phyloP scores from a whole-genome alignment of 2,329 filamentous ascomycete genomes.

The Botrytis cinerea region DNA sequence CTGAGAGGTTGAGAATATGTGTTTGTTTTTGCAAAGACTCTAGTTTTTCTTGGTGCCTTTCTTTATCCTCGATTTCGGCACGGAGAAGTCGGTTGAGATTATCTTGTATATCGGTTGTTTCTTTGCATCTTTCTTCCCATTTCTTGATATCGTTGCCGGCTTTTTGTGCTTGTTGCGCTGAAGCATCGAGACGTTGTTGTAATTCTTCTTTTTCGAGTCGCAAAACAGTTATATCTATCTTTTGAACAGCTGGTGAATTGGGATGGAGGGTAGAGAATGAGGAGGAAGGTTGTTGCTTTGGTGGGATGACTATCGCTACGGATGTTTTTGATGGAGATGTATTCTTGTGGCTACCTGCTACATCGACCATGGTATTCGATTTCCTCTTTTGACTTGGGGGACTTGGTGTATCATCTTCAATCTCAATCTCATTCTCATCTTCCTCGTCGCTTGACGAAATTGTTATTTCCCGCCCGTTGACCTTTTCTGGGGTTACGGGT shows the following conservation, averaged over 20 bases:
- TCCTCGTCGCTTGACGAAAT: not conserved
- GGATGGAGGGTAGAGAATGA: not conserved
- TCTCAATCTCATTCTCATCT: not conserved
- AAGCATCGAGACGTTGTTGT: not conserved
- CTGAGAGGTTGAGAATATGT: not conserved
- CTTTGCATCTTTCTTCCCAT: not conserved
- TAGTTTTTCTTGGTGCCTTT: not conserved
- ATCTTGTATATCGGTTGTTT: not conserved
- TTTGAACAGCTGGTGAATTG: not conserved
- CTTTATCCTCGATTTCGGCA: not conserved
- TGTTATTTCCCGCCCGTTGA: no score
- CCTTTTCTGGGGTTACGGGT: not conserved
- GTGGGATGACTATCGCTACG: not conserved
- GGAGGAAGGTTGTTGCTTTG: not conserved
- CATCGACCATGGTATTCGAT: not conserved
- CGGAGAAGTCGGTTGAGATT: not conserved
- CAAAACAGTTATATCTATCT: not conserved
- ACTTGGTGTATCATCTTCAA: not conserved
- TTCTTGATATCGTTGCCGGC: not conserved
- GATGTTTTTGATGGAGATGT: not conserved
- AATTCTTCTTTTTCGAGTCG: not conserved
- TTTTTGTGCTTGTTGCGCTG: not conserved
- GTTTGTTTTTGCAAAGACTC: not conserved
- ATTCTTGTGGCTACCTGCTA: not conserved
- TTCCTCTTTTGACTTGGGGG: not conserved